phyloP scores from a whole-genome alignment of 768 basidiomycete species.

The Mycena latifolia region DNA sequence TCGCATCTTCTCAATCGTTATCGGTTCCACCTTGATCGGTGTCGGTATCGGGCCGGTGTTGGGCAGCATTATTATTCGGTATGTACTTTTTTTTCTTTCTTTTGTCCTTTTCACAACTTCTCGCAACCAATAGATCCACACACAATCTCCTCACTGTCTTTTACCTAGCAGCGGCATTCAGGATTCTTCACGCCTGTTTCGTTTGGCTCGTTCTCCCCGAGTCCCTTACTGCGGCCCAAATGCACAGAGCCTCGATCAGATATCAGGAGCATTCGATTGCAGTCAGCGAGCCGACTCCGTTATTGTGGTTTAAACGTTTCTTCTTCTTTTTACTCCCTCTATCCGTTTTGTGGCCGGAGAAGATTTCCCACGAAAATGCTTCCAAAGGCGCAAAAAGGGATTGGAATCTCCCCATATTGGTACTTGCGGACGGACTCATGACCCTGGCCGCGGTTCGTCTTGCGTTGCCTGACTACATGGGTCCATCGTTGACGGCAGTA shows the following conservation, averaged over 20 bases:
- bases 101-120: background rate
- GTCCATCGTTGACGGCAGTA: background rate
- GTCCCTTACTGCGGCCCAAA: slow-evolving; percentile 70
- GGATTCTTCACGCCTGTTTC: slow-evolving; percentile 61
- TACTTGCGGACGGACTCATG: slow-evolving; percentile 62
- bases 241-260: slow-evolving; percentile 52
- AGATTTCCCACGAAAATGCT: slow-evolving; percentile 34
- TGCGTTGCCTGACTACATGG: background rate
- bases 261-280: slow-evolving; percentile 48
- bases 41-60: slow-evolving; percentile 82
- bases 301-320: slow-evolving; percentile 55
- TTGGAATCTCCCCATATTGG: slow-evolving; percentile 75
- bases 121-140: slow-evolving; percentile 48
- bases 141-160: slow-evolving; percentile 74
- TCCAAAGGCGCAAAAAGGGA: slow-evolving; percentile 59
- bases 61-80: slow-evolving; percentile 73
- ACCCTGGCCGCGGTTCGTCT: slow-evolving; percentile 60
- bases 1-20: slow-evolving; percentile 70
- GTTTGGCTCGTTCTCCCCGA: slow-evolving; percentile 80
- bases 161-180: slow-evolving; percentile 69
- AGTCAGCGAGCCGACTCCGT: slow-evolving; percentile 34
- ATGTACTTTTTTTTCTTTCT: background rate
- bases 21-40: slow-evolving; percentile 81
- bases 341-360: slow-evolving; percentile 67
- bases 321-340: slow-evolving; percentile 82